These are phyloP conservation scores for Phytophthora kernoviae DNA, from an alignment of 352 stramenopile species.

Conservation along the genomic window DNA sequence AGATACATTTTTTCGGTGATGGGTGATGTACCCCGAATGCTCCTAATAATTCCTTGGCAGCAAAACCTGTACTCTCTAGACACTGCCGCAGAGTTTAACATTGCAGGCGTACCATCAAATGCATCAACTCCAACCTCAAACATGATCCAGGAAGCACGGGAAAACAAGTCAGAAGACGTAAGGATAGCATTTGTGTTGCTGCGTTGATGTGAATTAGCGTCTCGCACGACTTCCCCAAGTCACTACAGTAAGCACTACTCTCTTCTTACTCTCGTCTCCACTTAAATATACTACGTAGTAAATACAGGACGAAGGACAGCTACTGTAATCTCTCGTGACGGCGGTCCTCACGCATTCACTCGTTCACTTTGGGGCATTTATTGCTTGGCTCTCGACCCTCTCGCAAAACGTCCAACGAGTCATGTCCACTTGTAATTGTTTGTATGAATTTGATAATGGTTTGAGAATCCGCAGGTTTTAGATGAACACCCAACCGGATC, in stretches of 20 bases:
- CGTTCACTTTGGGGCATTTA: neutral
- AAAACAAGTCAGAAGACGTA: too few relatives aligned
- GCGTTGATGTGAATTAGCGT: slow-evolving; percentile 20
- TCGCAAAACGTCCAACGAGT: neutral
- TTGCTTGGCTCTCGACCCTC: neutral
- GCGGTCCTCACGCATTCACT: too few relatives aligned
- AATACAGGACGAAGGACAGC: slow-evolving; percentile 14
- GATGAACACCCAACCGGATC: slow-evolving; percentile 79
- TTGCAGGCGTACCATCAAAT: too few relatives aligned
- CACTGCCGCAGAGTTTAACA: too few relatives aligned
- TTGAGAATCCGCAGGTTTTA: slow-evolving; percentile 14
- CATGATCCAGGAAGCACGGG: too few relatives aligned
- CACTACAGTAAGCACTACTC: too few relatives aligned
- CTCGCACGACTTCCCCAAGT: too few relatives aligned
- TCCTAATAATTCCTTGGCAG: too few relatives aligned
- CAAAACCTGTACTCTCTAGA: too few relatives aligned
- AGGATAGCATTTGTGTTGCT: neutral
- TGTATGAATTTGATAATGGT: slow-evolving; percentile 1
- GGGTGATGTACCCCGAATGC: too few relatives aligned
- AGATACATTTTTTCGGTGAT: too few relatives aligned
- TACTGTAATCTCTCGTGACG: neutral
- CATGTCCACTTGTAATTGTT: slow-evolving; percentile 13
- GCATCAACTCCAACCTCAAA: too few relatives aligned
- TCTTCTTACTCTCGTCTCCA: slow-evolving; percentile 15
- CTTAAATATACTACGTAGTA: slow-evolving; percentile 53